Evolutionary conservation across 768 basidiomycete species (phyloP).

Genomic region (Psilocybe cubensis): DNA sequence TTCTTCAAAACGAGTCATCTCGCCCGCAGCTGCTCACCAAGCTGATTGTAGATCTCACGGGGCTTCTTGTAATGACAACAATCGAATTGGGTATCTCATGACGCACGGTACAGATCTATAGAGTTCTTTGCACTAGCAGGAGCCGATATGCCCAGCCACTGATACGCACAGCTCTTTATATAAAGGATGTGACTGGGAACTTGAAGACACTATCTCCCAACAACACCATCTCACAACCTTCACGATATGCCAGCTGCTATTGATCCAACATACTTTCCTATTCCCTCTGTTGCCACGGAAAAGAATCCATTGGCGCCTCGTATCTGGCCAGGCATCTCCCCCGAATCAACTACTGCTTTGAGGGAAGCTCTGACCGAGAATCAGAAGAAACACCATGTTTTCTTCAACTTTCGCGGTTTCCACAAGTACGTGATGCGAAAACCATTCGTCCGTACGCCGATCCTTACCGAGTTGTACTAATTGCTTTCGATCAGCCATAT

Average conservation of each 20-base stretch:
- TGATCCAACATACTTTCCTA: not conserved
- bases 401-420: constrained; percentile 46
- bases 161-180: not conserved
- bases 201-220: not conserved
- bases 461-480: not conserved
- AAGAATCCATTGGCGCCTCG: not conserved
- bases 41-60: not conserved
- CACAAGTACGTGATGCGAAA: constrained; percentile 43
- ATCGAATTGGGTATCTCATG: not conserved
- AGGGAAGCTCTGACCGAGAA: constrained; percentile 47
- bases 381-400: constrained; percentile 50
- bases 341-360: constrained; percentile 30
- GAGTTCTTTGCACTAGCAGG: not conserved
- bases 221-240: not conserved
- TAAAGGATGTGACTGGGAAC: too few species aligned
- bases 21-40: not conserved
- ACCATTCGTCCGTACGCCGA: not conserved
- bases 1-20: not conserved
- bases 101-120: not conserved
- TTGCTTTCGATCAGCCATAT: constrained; percentile 42
- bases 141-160: not conserved
- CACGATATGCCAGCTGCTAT: not conserved
- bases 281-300: not conserved
- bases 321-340: constrained; percentile 26
- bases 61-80: not conserved